Conservation (phyloP, 257 asterid genomes). For the Perilla frutescens region DNA sequence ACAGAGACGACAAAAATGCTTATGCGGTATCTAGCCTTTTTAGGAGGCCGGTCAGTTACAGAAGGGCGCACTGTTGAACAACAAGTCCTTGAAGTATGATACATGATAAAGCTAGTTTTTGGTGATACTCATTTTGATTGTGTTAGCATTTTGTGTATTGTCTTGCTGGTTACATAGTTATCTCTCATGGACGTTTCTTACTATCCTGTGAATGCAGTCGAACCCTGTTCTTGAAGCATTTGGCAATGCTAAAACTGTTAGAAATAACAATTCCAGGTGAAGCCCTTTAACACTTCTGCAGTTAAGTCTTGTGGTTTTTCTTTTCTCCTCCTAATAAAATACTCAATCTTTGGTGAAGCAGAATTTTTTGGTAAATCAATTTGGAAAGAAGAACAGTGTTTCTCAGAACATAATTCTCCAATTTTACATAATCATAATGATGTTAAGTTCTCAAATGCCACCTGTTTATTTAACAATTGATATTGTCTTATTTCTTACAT, state of each 20-base stretch:
- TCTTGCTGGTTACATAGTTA: slow-evolving; percentile 30
- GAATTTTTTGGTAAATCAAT: slow-evolving; percentile 23
- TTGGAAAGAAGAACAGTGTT: slow-evolving; percentile 18
- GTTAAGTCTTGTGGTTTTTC: slow-evolving; percentile 34
- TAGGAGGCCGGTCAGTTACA: slow-evolving; percentile 96
- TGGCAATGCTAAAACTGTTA: slow-evolving; percentile 97
- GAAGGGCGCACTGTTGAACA: slow-evolving; percentile 99
- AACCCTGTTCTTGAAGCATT: slow-evolving; percentile 99
- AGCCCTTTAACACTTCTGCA: slow-evolving; percentile 42
- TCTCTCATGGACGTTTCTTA: slow-evolving; percentile 39
- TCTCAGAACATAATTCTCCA: slow-evolving; percentile 21
- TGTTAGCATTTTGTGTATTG: slow-evolving; percentile 30
- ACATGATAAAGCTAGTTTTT: slow-evolving; percentile 41
- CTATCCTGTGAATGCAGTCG: slow-evolving; percentile 67
- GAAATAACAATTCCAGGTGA: slow-evolving; percentile 99
- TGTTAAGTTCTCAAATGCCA: slow-evolving; percentile 20
- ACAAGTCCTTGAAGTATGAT: slow-evolving; percentile 96
- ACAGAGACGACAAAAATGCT: slow-evolving; percentile 99
- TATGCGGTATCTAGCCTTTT: slow-evolving; percentile 90
- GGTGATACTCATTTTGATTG: slow-evolving; percentile 15
- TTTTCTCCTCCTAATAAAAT: slow-evolving; percentile 17
- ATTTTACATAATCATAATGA: slow-evolving; percentile 13
- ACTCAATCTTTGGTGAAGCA: slow-evolving; percentile 13
- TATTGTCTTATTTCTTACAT: slow-evolving; percentile 42
- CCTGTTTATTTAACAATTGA: slow-evolving; percentile 27